A percentile compares a stretch with the other conserved stretches of the same genome.
phyloP scores from a whole-genome alignment of 768 basidiomycete genomes.

The Leccinum aurantiacum region DNA sequence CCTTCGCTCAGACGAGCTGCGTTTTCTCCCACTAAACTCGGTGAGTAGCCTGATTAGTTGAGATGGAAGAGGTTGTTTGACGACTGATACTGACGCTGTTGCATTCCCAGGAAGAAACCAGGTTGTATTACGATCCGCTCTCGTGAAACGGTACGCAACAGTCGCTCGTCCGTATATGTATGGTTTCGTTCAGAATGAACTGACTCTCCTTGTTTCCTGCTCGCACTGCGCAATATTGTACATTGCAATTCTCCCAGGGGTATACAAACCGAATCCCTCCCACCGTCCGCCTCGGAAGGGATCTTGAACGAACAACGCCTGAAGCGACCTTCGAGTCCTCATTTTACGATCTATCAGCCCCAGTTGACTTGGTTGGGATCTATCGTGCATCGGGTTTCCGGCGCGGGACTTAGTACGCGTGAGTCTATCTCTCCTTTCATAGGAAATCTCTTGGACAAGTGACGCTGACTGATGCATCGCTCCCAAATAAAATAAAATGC shows the following conservation, averaged over 20 bases:
- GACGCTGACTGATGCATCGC: neutral
- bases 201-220: neutral
- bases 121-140: slow-evolving; percentile 27
- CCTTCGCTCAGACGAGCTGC: slow-evolving; percentile 53
- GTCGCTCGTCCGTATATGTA: too few species aligned
- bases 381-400: slow-evolving; percentile 86
- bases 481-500: neutral
- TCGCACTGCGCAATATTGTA: neutral
- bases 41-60: neutral
- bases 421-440: neutral
- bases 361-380: slow-evolving; percentile 90
- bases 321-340: slow-evolving; percentile 87
- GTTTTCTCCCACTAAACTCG: slow-evolving; percentile 32
- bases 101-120: slow-evolving; percentile 42
- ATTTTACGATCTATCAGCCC: slow-evolving; percentile 95
- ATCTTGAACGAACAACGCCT: slow-evolving; percentile 89
- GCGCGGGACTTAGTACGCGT: slow-evolving; percentile 67
- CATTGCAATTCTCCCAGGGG: slow-evolving; percentile 34
- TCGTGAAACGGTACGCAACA: slow-evolving; percentile 42
- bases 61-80: neutral
- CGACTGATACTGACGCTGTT: neutral
- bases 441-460: neutral
- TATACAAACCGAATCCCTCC: slow-evolving; percentile 65
- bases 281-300: slow-evolving; percentile 52
- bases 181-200: neutral